A percentile compares a stretch with the other conserved stretches of the same genome.
Evolutionary conservation across 768 basidiomycete species (phyloP).

Genomic region (Megacollybia marginata): DNA sequence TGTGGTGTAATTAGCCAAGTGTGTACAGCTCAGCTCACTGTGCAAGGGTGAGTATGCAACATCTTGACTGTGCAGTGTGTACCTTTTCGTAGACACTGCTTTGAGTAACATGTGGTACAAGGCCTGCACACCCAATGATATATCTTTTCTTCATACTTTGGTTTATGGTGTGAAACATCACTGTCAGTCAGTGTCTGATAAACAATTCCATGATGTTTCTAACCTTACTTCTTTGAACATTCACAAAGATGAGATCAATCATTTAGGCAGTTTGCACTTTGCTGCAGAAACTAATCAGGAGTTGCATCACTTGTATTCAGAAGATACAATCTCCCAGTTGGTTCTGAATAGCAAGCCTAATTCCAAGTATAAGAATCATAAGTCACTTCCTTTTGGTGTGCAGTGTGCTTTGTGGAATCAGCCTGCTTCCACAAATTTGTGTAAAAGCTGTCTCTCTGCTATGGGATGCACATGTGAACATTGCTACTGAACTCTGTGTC

Average conservation of each 20-base stretch:
- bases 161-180: slow-evolving; percentile 3
- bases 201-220: slow-evolving; percentile 14
- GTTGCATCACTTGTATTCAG: slow-evolving; percentile 6
- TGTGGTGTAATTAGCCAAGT: slow-evolving; percentile 16
- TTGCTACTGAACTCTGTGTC: slow-evolving; percentile 10
- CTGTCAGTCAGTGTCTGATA: slow-evolving; percentile 2
- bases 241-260: too few relatives aligned
- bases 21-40: too few relatives aligned
- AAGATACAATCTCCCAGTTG: background rate
- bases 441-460: slow-evolving; percentile 7
- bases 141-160: slow-evolving; percentile 10
- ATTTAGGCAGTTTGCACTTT: slow-evolving; percentile 12
- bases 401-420: slow-evolving; percentile 8
- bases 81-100: too few relatives aligned
- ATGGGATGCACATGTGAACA: slow-evolving; percentile 7
- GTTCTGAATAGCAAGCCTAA: background rate
- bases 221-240: slow-evolving; percentile 13
- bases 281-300: slow-evolving; percentile 11
- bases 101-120: too few relatives aligned
- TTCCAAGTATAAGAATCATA: background rate
- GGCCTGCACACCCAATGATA: slow-evolving; percentile 19
- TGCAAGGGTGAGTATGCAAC: too few relatives aligned
- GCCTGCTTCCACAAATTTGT: slow-evolving; percentile 7
- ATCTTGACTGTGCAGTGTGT: too few relatives aligned
- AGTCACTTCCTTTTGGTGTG: background rate